Evolutionary conservation across 192 early-diverging fungal species (phyloP).

Genomic region (Coemansia sp.): DNA sequence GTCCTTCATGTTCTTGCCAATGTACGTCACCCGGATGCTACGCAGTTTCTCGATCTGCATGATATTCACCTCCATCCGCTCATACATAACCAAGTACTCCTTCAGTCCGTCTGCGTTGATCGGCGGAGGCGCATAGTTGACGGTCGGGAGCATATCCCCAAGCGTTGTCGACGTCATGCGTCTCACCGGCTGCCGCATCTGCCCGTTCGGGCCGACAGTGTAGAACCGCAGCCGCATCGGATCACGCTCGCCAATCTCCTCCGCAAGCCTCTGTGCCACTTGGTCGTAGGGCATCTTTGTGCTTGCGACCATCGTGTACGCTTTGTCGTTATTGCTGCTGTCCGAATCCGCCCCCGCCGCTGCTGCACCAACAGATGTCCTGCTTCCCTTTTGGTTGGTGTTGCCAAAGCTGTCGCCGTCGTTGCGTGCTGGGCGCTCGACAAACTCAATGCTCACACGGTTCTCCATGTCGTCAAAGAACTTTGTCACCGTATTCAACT

Average conservation of each 20-base stretch:
- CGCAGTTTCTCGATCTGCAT: constrained; percentile 82
- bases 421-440: constrained; percentile 49
- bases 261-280: constrained; percentile 65
- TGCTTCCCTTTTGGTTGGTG: not conserved
- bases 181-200: constrained; percentile 49
- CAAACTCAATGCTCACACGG: constrained; percentile 73
- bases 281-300: constrained; percentile 34
- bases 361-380: not conserved
- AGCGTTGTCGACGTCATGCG: constrained; percentile 55
- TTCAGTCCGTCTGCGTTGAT: constrained; percentile 17
- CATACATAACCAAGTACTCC: constrained; percentile 68
- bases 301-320: constrained; percentile 15
- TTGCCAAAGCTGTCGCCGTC: constrained; percentile 12
- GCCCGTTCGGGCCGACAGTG: constrained; percentile 27
- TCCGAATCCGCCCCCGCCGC: not conserved
- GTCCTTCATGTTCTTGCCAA: constrained; percentile 69
- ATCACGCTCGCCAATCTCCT: constrained; percentile 43
- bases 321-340: not conserved
- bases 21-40: constrained; percentile 64
- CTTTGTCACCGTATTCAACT: constrained; percentile 48
- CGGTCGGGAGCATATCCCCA: constrained; percentile 56
- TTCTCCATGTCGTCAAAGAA: constrained; percentile 79
- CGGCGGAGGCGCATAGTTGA: constrained; percentile 18
- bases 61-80: constrained; percentile 78
- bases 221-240: constrained; percentile 77